Percentiles rank a stretch among this genome's conserved stretches.
Conservation (phyloP, 768 basidiomycete species). For the Grammothele lineata region DNA sequence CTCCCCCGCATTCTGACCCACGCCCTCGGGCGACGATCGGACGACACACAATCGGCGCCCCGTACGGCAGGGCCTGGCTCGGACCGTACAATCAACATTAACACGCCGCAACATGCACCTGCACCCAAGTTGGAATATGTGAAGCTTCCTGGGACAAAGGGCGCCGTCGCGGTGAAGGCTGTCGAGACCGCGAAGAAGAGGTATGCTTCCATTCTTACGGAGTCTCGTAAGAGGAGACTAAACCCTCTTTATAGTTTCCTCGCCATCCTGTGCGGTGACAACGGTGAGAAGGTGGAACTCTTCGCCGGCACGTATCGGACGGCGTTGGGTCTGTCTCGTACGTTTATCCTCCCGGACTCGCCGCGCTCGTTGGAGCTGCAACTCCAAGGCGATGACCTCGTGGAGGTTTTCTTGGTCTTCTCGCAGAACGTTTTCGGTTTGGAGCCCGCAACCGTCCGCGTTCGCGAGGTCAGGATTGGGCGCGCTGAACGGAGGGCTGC, state of each 20-base stretch:
- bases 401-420: conserved; percentile 89
- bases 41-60: conserved; percentile 42
- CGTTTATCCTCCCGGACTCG: conserved; percentile 89
- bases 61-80: conserved; percentile 41
- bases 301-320: conserved; percentile 90
- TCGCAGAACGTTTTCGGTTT: conserved; percentile 89
- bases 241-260: conserved; percentile 56
- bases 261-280: conserved; percentile 89
- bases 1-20: conserved; percentile 67
- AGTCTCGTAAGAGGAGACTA: neutral
- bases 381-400: conserved; percentile 88
- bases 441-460: conserved; percentile 89
- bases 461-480: conserved; percentile 90
- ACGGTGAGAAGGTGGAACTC: conserved; percentile 88
- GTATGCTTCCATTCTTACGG: conserved; percentile 30
- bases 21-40: conserved; percentile 60
- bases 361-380: conserved; percentile 84
- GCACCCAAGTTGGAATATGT: conserved; percentile 89
- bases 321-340: conserved; percentile 87
- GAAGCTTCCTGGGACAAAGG: conserved; percentile 89
- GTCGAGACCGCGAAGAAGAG: conserved; percentile 91
- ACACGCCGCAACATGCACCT: conserved; percentile 46
- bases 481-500: conserved; percentile 85
- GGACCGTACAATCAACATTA: conserved; percentile 22
- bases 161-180: conserved; percentile 76